Percentiles rank a stretch among this genome's conserved stretches.
Conservation (phyloP, 78 protist species). For the Polysphondylium violaceum region DNA sequence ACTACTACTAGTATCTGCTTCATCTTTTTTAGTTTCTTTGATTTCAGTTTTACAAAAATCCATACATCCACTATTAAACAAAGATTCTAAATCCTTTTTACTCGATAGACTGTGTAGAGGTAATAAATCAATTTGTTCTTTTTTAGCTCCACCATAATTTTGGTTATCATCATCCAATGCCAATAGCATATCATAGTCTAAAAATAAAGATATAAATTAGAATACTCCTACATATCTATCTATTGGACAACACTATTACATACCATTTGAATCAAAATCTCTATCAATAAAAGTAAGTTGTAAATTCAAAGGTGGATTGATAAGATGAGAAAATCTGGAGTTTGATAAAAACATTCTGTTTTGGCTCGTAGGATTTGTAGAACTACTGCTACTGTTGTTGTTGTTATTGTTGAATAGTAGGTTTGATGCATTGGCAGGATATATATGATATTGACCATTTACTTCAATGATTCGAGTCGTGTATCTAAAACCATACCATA, state of each 20-base stretch:
- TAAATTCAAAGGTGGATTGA: slow-evolving; percentile 56
- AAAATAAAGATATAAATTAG: neutral
- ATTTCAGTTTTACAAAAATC: too few species aligned
- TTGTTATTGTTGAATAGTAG: neutral
- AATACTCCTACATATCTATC: neutral
- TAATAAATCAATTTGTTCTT: slow-evolving; percentile 65
- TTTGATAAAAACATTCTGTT: slow-evolving; percentile 5
- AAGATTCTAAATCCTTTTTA: slow-evolving; percentile 40
- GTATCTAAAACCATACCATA: slow-evolving; percentile 33
- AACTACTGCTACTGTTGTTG: neutral
- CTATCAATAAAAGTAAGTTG: slow-evolving; percentile 72
- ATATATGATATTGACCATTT: slow-evolving; percentile 10
- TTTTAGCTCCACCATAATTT: slow-evolving; percentile 46
- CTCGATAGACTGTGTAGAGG: slow-evolving; percentile 28
- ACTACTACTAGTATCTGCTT: too few species aligned
- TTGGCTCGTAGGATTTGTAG: neutral
- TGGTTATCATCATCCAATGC: slow-evolving; percentile 46
- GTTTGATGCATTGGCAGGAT: slow-evolving; percentile 7
- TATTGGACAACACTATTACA: neutral
- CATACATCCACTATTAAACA: slow-evolving; percentile 13
- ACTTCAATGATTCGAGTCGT: slow-evolving; percentile 12
- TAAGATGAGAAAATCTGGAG: slow-evolving; percentile 36
- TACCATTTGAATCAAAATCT: slow-evolving; percentile 79
- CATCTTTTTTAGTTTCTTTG: too few species aligned
- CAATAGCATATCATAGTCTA: slow-evolving; percentile 74